Base-by-base conservation (phyloP, 495 filamentous ascomycete genomes). In the Talaromyces stipitatus region DNA sequence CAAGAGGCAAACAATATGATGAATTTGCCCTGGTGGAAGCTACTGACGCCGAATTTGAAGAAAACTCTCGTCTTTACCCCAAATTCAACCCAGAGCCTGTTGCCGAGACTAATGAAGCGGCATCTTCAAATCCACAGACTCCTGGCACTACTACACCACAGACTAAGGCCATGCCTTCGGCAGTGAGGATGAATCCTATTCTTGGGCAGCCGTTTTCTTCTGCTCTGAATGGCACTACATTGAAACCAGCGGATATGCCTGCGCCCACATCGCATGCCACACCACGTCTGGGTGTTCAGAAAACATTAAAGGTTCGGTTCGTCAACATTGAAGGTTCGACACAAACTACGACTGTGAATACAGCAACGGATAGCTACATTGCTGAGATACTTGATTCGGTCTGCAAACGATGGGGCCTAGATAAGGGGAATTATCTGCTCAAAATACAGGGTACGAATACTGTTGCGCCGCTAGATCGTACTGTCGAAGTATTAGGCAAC, bases 11-110 rank as follows among this genome's bases (percentile, higher is more conserved):
- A 59, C 84, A 90, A 2, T 96, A 89, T 68, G 95, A 97, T 62
- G 91, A 97, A 59, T 97, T 98, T 69, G 94, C 88, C 9, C 75
- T 98, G 2, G 89, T 92, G 2, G 83, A 89, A 65, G 94, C 95
- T 1, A 86, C 86, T 0, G 78, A 87, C 46, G 76, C 79, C 5
- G 87, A 92, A 58, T 90, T 87, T 62, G 77, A 83, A 50, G 89
- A 95, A 43, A 92, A 95, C 62, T 81, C 91, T 65, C 76, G 73
- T 29, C 65, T 84, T 11, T 94, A 90, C 3, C 92, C 91, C 0
- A 78, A 86, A 54, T 85, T 81, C 60, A 85, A 82, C 50, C 77
- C 82, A 57, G 80, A 85, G 53, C 67, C 80, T 9, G 73, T 71
- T 10, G 69, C 76, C 20, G 78, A 77, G 45, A 58, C 41, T 12